Base-by-base conservation (phyloP, 2,329 filamentous ascomycete genomes). In the Diaporthe ilicicola region DNA sequence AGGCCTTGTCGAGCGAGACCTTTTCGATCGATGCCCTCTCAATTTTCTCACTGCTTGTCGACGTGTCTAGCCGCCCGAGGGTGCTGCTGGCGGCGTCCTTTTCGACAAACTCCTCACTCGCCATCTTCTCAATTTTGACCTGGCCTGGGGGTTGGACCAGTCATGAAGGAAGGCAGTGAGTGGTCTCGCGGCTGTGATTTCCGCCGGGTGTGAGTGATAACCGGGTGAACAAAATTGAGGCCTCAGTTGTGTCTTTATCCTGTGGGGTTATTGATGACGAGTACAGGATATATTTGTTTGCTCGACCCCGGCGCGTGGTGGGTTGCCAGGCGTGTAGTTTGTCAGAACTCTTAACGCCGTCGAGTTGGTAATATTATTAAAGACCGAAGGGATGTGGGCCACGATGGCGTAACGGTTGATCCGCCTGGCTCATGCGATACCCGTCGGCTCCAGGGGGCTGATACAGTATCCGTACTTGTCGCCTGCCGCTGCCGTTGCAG, bases 1-100 rank as follows among this genome's bases (percentile, higher is more conserved):
- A 64, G 6, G 24, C 48, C 48, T 69, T 69, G 7, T 67, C 67
- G 29, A 70, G 70, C 29, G 72, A 59, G 27, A 55, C 61, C 70
- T 74, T 73, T 59, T 75, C 75, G 29, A 70, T 71, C 29, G 72
- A 59, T 24, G 56, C 61, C 70, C 74, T 73, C 62, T 75, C 75
- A 12, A 39, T 53, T 53, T 53, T 73, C 48, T 61, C 48, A 42
- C 61, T 51, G 42, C 54, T 32, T 44, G 46, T 46, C 24, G 61
- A 62, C 2, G 48, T 51, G 3, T 53, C 53, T 15, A 17, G 46
- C 62, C 39, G 46, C 32, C 29, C 54, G 24, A 51, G 70, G 12
- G 27, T 24, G 48, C 13, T 46, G 27, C 54, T 42, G 42, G 34
- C 12, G 19, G 61, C 19, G 13, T 59, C 53, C 3, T 19, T 61